Evolutionary conservation across 2,329 filamentous ascomycete species (phyloP).

Genomic region (Albifimbria verrucaria): DNA sequence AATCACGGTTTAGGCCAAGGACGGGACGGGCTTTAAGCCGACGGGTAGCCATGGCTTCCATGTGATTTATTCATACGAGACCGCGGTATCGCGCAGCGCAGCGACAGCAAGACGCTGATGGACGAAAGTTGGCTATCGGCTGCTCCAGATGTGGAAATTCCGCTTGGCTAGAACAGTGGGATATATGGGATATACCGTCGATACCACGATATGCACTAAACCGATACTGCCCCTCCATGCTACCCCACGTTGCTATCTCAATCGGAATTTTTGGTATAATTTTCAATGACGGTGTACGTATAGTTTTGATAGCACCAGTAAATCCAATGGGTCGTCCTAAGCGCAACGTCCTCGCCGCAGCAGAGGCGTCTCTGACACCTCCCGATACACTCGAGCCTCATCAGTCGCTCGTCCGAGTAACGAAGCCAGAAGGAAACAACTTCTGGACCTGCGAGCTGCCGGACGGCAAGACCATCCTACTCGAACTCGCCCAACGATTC

Average conservation of each 20-base stretch:
- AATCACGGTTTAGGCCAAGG: too few relatives aligned
- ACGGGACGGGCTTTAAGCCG: too few relatives aligned
- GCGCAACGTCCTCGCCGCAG: constrained; percentile 73
- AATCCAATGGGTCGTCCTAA: constrained; percentile 46
- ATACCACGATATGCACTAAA: constrained; percentile 1
- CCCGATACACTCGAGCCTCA: constrained; percentile 55
- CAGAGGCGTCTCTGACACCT: constrained; percentile 64
- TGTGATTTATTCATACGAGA: too few relatives aligned
- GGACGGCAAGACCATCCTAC: constrained; percentile 61
- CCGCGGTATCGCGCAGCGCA: too few relatives aligned
- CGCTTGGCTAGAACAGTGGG: not conserved
- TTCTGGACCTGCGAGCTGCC: constrained; percentile 78
- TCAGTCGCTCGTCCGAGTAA: constrained; percentile 71
- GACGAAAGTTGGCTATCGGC: not conserved
- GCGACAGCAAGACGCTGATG: too few relatives aligned
- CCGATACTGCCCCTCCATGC: not conserved
- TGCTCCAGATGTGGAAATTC: not conserved
- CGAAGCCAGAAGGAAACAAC: constrained; percentile 84
- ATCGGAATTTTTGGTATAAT: not conserved
- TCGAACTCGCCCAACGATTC: constrained; percentile 81
- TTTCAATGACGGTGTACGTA: not conserved
- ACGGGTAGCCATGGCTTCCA: too few relatives aligned
- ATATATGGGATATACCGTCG: too few relatives aligned
- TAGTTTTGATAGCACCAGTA: too few relatives aligned
- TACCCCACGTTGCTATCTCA: not conserved